phyloP scores from a whole-genome alignment of 306 rosid species.

The Cicer judaicum region DNA sequence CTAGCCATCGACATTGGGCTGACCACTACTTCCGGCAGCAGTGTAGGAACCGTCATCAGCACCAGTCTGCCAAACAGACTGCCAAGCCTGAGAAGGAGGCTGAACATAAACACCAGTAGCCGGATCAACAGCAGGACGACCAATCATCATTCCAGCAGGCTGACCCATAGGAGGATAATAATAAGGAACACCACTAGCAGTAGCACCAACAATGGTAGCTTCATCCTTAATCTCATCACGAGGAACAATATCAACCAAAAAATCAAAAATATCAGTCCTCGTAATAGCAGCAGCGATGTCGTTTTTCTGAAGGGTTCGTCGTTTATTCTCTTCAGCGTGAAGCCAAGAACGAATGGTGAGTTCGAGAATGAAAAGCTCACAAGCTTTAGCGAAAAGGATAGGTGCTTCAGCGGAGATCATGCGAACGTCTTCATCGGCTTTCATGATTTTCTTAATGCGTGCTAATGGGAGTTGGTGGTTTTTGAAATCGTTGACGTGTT shows the following conservation, averaged over 20 bases:
- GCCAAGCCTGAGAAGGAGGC: conserved; percentile 99
- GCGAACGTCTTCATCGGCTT: conserved; percentile 98
- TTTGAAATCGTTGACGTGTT: conserved; percentile 91
- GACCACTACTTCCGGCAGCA: conserved; percentile 55
- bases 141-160: conserved; percentile 88
- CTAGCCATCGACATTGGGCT: conserved; percentile 79
- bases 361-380: conserved; percentile 99
- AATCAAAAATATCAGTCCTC: conserved; percentile 89
- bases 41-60: conserved; percentile 72
- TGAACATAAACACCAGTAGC: conserved; percentile 72
- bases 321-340: conserved; percentile 98
- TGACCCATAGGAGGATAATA: conserved; percentile 92
- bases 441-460: conserved; percentile 99
- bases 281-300: conserved; percentile 94
- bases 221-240: conserved; percentile 96
- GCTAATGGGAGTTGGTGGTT: conserved; percentile 98
- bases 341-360: conserved; percentile 98
- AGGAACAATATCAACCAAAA: conserved; percentile 90
- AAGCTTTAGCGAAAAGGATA: conserved; percentile 88
- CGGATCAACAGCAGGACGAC: conserved; percentile 89
- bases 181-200: conserved; percentile 85
- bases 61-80: conserved; percentile 84
- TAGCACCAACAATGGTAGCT: conserved; percentile 59
- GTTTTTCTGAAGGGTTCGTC: conserved; percentile 91
- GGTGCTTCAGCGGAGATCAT: conserved; percentile 99